phyloP scores from a whole-genome alignment of 225 moss, liverwort and hornwort species.

The Polytrichum commune region DNA sequence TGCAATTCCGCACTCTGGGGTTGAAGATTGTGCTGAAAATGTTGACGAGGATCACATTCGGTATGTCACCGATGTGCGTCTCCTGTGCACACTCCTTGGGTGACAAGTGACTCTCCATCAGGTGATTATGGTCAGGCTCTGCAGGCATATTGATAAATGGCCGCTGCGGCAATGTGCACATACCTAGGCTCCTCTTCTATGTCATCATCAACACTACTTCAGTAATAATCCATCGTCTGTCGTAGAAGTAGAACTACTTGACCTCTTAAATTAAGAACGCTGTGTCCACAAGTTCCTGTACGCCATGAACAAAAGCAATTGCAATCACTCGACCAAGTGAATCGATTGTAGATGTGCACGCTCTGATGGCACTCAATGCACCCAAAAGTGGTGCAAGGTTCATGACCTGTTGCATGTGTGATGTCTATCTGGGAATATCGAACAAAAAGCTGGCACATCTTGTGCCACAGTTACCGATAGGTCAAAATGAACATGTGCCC shows the following conservation, averaged over 20 bases:
- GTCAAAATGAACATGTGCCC: not conserved
- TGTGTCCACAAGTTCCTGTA: too few species aligned
- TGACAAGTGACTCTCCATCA: conserved; percentile 20
- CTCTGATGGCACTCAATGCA: too few species aligned
- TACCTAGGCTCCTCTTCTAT: not conserved
- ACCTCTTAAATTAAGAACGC: too few species aligned
- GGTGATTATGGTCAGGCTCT: not conserved
- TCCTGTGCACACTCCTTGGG: conserved; percentile 2
- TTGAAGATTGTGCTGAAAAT: conserved; percentile 51
- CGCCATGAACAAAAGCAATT: too few species aligned
- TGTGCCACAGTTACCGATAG: not conserved
- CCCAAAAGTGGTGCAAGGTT: not conserved
- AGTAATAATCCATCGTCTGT: too few species aligned
- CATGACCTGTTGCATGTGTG: conserved; percentile 5
- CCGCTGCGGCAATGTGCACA: conserved; percentile 2
- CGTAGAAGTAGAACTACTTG: too few species aligned
- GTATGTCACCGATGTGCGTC: conserved; percentile 74
- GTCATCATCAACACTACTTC: too few species aligned
- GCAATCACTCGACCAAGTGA: too few species aligned
- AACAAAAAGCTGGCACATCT: not conserved
- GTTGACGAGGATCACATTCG: conserved; percentile 64
- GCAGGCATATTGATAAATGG: not conserved
- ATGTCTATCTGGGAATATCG: conserved; percentile 2
- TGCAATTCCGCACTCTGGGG: conserved; percentile 61
- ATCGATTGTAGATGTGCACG: too few species aligned